Evolutionary conservation across 257 asterid genomes (phyloP), one percentile per base, ranked within the genome.

Genomic region (Ophiorrhiza pumila): DNA sequence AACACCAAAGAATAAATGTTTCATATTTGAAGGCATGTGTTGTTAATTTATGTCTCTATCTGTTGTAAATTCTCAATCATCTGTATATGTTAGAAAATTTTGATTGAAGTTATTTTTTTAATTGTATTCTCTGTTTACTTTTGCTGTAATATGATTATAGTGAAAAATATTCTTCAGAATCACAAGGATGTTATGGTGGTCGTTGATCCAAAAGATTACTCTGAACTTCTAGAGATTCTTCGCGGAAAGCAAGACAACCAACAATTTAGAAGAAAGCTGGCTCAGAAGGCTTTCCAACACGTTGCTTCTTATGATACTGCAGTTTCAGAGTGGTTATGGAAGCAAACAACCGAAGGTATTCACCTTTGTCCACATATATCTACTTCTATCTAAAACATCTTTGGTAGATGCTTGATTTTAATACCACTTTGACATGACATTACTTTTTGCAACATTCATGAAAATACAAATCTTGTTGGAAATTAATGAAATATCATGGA

Each of bases 291-390:
- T 74, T 95, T 95, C 84, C 91, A 87, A 80, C 98, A 95, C 75
- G 93, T 87, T 65, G 98, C 98, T 84, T 90, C 96, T n/a, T 95
- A 92, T 80, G 98, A 95, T 76, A 87, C 99, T 71, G 99, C 99
- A 77, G 98, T 95, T 80, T 91, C 99, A 42, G 98, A 95, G 72
- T 95, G 99, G 98, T 75, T 94, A 79, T 92, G 98, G 97, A 91
- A 92, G 87, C 96, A 90, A 82, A 87, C 93, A 58, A 87, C 80
- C 15, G 93, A 80, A 86, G 97, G 99, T 91, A 82, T 75, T 35
- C 32, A 43, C 78, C 68, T 75, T 65, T 65, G 11, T 65, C 72
- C 17, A 27, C 66, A n/a, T 59, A n/a, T 46, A 46, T 65, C 67
- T 68, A 49, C 31, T 46, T 63, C 29, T 72, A 18, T 59, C 39